Conservation (phyloP, 2,329 filamentous ascomycete genomes). For the Gyromitra esculenta region DNA sequence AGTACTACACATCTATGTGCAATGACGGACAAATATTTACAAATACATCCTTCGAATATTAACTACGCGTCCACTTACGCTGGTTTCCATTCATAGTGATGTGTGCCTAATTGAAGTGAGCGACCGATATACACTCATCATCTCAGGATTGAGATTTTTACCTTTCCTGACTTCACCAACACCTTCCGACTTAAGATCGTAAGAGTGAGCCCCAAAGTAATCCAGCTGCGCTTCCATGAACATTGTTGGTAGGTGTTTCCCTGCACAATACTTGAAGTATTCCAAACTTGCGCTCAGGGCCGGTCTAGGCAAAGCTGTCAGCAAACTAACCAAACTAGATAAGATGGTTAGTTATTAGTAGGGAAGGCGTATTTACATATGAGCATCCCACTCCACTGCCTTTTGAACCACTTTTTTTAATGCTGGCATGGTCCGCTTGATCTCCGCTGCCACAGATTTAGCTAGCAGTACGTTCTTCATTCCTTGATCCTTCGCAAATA, state of each 20-base stretch:
- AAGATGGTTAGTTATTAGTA: neutral
- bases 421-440: conserved; percentile 65
- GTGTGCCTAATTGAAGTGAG: conserved; percentile 2
- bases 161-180: conserved; percentile 38
- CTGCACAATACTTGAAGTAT: conserved; percentile 72
- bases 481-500: conserved; percentile 60
- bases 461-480: conserved; percentile 27
- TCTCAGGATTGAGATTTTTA: neutral
- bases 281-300: conserved; percentile 71
- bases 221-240: conserved; percentile 78
- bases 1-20: too few species aligned
- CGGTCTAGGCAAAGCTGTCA: conserved; percentile 59
- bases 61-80: conserved; percentile 2
- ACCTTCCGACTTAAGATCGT: conserved; percentile 67
- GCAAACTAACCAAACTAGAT: neutral
- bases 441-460: conserved; percentile 64
- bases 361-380: conserved; percentile 60
- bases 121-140: neutral
- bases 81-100: conserved; percentile 31
- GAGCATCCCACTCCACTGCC: conserved; percentile 68
- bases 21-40: too few species aligned
- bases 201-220: conserved; percentile 75
- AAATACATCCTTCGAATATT: neutral
- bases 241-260: conserved; percentile 70
- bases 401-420: conserved; percentile 69